phyloP scores from a whole-genome alignment of 768 basidiomycete genomes.

The Lepiota subincarnata region DNA sequence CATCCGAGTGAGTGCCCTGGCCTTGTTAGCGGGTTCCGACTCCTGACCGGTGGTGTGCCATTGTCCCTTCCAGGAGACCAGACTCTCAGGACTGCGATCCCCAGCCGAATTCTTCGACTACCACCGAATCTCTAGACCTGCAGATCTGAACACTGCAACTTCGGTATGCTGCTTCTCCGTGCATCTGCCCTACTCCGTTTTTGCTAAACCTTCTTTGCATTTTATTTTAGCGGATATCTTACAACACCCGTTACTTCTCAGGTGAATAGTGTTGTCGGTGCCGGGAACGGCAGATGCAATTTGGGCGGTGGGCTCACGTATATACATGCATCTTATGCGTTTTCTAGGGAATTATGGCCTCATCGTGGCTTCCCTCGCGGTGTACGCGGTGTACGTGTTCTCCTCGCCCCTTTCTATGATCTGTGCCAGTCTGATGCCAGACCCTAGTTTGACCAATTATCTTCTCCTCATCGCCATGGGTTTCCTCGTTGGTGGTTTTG shows the following conservation, averaged over 20 bases:
- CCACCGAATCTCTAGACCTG: slow-evolving; percentile 79
- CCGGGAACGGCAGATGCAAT: background rate
- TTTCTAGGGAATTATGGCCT: slow-evolving; percentile 80
- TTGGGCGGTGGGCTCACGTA: background rate
- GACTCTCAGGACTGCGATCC: slow-evolving; percentile 69
- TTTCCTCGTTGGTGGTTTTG: slow-evolving; percentile 91
- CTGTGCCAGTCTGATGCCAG: background rate
- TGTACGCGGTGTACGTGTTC: slow-evolving; percentile 72
- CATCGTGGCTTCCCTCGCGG: slow-evolving; percentile 70
- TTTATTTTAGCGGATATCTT: slow-evolving; percentile 88
- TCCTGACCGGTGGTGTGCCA: slow-evolving; percentile 1
- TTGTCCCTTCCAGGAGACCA: slow-evolving; percentile 62
- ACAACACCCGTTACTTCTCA: slow-evolving; percentile 90
- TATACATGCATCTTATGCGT: background rate
- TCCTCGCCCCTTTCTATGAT: background rate
- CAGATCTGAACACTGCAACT: slow-evolving; percentile 75
- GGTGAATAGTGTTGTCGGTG: slow-evolving; percentile 34
- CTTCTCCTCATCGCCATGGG: slow-evolving; percentile 75
- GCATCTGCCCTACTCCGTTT: background rate
- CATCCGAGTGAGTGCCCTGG: slow-evolving; percentile 49
- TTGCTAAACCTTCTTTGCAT: too few species aligned
- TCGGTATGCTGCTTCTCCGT: slow-evolving; percentile 44
- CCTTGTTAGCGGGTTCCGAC: background rate
- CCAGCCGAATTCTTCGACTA: slow-evolving; percentile 80
- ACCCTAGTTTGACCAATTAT: slow-evolving; percentile 73